Evolutionary conservation across 495 filamentous ascomycete genomes (phyloP).

Genomic region (Penicillium maclennaniae): DNA sequence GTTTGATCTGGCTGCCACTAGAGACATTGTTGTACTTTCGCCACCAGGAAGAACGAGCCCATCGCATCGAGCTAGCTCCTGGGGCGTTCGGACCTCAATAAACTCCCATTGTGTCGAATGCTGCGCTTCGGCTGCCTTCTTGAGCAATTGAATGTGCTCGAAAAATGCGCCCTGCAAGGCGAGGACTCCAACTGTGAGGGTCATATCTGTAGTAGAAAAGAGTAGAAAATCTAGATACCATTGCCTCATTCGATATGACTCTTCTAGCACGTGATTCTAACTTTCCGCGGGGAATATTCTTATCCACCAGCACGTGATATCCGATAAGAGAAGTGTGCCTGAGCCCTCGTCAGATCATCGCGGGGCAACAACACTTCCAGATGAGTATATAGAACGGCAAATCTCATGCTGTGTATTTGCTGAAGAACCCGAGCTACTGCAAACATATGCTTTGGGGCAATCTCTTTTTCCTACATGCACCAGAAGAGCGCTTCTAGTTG

Average conservation of each 20-base stretch:
- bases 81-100: conserved; percentile 72
- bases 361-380: not conserved
- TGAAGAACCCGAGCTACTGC: not conserved
- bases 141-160: conserved; percentile 79
- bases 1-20: conserved; percentile 76
- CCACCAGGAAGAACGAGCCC: conserved; percentile 89
- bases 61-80: conserved; percentile 68
- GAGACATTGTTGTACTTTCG: conserved; percentile 89
- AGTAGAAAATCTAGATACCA: not conserved
- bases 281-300: conserved; percentile 24
- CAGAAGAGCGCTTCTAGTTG: not conserved
- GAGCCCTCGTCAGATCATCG: not conserved
- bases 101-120: conserved; percentile 52
- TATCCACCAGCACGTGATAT: conserved; percentile 29
- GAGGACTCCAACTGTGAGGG: conserved; percentile 73
- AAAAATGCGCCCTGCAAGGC: conserved; percentile 92
- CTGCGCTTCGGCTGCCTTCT: conserved; percentile 52
- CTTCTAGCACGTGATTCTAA: conserved; percentile 20
- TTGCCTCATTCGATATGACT: conserved; percentile 19
- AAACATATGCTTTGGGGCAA: not conserved
- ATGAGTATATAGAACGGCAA: not conserved
- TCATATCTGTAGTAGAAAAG: conserved; percentile 25
- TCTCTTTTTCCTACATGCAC: not conserved
- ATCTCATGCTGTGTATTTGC: not conserved
- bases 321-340: not conserved